Evolutionary conservation across 1,139 yeast genomes (phyloP), one percentile per base, ranked within the genome.

Genomic region (Sugiyamaella novakii): DNA sequence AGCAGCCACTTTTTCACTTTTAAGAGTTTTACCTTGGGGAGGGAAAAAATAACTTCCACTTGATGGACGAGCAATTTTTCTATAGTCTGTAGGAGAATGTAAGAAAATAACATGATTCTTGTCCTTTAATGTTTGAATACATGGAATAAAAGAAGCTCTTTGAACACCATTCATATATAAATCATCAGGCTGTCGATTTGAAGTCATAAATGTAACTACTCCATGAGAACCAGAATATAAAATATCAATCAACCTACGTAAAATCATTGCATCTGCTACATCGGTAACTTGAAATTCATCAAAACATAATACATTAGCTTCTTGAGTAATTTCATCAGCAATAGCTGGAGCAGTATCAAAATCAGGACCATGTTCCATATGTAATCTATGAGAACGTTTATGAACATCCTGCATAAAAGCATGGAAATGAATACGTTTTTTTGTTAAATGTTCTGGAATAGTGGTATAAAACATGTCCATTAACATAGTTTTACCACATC

Each of bases 401-500:
- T 92, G 98, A 43, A 92, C 78, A 60, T 83, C 81, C 66, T 92
- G 98, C 97, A 92, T 92, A 67, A 92, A 92, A 58, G 89, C 96
- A 68, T 92, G 98, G 75, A 92, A 92, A 69, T 92, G 98, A 43
- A 91, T 74, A 55, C 98, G 75, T 59, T 75, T 78, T 61, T 88
- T 89, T 21, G 92, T 77, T 52, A 92, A 70, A 63, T 84, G 88
- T 0, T 66, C 47, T 0, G 98, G 97, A 12, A 92, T 76, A 0
- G 96, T 87, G 18, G 79, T 73, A 68, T 89, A 92, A 62, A 92
- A 92, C 60, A 92, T 75, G 68, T 92, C 98, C 98, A 92, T 91
- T 55, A 92, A 75, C 97, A 92, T 92, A 3, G 98, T 92, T 65
- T 92, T 92, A 7, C 98, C 98, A 69, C 98, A 89, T 3, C 98